phyloP scores from a whole-genome alignment of 2,329 filamentous ascomycete species.

The Arthrobotrys musiformis region DNA sequence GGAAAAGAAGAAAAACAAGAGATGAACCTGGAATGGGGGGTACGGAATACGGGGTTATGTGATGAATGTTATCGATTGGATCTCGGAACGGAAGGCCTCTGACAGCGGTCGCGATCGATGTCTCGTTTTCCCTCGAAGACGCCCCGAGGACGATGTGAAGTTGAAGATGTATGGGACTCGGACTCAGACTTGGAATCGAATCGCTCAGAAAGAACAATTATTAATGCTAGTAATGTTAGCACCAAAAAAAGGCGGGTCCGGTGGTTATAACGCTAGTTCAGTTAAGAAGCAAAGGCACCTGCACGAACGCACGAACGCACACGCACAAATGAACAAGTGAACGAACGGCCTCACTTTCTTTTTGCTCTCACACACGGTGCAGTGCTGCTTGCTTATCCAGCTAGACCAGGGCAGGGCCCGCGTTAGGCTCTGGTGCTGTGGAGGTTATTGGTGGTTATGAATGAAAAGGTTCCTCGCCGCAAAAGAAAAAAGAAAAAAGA shows the following conservation, averaged over 20 bases:
- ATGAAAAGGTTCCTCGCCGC: not conserved
- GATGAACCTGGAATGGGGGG: not conserved
- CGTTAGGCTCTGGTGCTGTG: constrained; percentile 4
- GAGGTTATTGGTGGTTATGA: too few species aligned
- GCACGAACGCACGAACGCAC: not conserved
- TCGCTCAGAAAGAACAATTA: constrained; percentile 25
- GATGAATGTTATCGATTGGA: constrained; percentile 5
- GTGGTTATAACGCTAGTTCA: constrained; percentile 31
- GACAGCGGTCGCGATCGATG: constrained; percentile 14
- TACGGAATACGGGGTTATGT: not conserved
- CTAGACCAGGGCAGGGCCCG: constrained; percentile 50
- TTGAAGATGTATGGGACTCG: not conserved
- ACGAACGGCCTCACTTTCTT: not conserved
- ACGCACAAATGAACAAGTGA: not conserved
- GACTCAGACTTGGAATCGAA: constrained; percentile 4
- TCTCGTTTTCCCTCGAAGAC: not conserved
- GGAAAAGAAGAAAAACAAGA: not conserved
- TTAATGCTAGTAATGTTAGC: constrained; percentile 27
- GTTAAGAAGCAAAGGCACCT: not conserved
- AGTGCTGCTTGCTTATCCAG: constrained; percentile 40
- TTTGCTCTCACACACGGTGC: not conserved
- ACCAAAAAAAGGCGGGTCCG: constrained; percentile 33
- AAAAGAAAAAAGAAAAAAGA: constrained; percentile 17
- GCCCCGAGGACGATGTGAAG: not conserved
- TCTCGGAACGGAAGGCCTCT: not conserved